A percentile compares a stretch with the other conserved stretches of the same genome.
These are phyloP conservation scores for Bothriochloa decipiens DNA, from an alignment of 176 grass and related monocot genomes.

Conservation along the genomic window DNA sequence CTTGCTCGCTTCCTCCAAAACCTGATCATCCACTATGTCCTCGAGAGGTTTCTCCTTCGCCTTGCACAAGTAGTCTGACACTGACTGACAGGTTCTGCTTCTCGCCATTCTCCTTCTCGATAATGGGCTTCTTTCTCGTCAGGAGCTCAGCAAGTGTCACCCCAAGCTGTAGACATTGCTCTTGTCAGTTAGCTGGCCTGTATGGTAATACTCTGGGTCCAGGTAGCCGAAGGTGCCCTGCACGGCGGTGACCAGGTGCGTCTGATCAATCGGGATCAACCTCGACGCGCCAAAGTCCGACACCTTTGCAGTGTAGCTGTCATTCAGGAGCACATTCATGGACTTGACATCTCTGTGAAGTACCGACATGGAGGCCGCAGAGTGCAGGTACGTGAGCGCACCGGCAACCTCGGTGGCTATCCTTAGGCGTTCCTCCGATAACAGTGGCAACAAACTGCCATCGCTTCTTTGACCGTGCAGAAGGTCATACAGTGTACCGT, in stretches of 20 bases:
- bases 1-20: background rate
- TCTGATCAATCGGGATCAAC: slow-evolving; percentile 20
- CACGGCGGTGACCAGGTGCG: slow-evolving; percentile 9
- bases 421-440: slow-evolving; percentile 21
- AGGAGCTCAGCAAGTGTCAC: slow-evolving; percentile 29
- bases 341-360: slow-evolving; percentile 42
- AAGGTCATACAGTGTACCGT: slow-evolving; percentile 23
- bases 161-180: slow-evolving; percentile 28
- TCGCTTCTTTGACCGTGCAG: background rate
- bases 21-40: background rate
- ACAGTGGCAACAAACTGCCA: background rate
- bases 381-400: slow-evolving; percentile 34
- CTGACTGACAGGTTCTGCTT: slow-evolving; percentile 21
- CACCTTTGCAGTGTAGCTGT: slow-evolving; percentile 13
- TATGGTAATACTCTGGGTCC: slow-evolving; percentile 36
- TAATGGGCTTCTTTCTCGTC: slow-evolving; percentile 17
- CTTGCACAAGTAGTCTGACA: slow-evolving; percentile 10
- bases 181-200: slow-evolving; percentile 30
- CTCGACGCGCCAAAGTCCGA: slow-evolving; percentile 23
- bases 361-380: slow-evolving; percentile 3
- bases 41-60: background rate
- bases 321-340: slow-evolving; percentile 34
- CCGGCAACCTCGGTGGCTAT: slow-evolving; percentile 34
- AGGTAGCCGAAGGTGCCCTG: slow-evolving; percentile 22
- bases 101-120: slow-evolving; percentile 2